Percentiles rank a stretch among this genome's conserved stretches.
phyloP scores from a whole-genome alignment of 805 yeast genomes.

The Saccharomyces eubayanus region DNA sequence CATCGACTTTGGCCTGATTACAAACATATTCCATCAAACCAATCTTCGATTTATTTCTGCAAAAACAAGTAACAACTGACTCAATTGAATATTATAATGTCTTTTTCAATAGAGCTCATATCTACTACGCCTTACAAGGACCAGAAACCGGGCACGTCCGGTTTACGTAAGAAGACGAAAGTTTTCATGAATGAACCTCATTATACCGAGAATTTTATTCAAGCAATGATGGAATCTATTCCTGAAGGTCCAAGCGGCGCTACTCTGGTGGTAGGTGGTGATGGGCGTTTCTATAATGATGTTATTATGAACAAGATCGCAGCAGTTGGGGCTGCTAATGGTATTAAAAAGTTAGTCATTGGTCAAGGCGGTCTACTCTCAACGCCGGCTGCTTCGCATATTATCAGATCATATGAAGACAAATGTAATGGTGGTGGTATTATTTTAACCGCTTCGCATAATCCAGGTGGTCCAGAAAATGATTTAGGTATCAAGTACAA shows the following conservation, averaged over 20 bases:
- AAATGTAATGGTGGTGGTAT: conserved; percentile 92
- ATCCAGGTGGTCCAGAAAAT: conserved; percentile 91
- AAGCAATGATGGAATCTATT: conserved; percentile 73
- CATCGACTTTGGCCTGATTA: conserved; percentile 20
- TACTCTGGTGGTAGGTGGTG: conserved; percentile 89
- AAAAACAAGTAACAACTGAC: background rate
- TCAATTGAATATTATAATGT: conserved; percentile 9
- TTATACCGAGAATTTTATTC: conserved; percentile 91
- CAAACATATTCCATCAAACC: conserved; percentile 6
- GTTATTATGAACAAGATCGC: conserved; percentile 74
- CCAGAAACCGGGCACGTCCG: conserved; percentile 98
- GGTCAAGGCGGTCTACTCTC: conserved; percentile 86
- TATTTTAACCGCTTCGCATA: conserved; percentile 91
- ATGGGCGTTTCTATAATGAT: conserved; percentile 87
- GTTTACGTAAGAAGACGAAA: conserved; percentile 82
- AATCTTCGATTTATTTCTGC: background rate
- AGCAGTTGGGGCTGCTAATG: conserved; percentile 82
- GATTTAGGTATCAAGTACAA: conserved; percentile 96
- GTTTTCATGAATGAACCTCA: conserved; percentile 65
- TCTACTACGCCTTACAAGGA: conserved; percentile 72
- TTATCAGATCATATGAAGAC: conserved; percentile 58
- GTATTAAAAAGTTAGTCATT: conserved; percentile 72
- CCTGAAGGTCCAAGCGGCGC: conserved; percentile 80
- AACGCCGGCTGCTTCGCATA: conserved; percentile 94
- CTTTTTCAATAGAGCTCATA: conserved; percentile 29